These are phyloP conservation scores for Backusella macrospora DNA, from an alignment of 192 early-diverging fungal genomes.

Conservation along the genomic window DNA sequence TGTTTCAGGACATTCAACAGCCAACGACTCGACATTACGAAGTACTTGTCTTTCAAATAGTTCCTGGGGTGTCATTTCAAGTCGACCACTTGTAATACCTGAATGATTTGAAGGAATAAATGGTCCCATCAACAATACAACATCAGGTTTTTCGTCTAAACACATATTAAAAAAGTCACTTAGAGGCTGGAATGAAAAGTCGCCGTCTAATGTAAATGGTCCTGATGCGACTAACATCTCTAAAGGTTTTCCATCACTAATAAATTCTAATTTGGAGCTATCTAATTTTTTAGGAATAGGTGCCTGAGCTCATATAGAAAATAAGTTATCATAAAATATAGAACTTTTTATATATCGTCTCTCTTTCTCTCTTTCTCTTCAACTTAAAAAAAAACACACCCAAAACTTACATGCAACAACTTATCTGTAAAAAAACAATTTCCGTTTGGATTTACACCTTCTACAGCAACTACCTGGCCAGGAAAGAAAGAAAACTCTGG, in stretches of 20 bases:
- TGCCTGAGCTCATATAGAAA: conserved; percentile 37
- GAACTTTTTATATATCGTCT: not conserved
- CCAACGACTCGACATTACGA: conserved; percentile 57
- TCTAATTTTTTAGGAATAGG: conserved; percentile 47
- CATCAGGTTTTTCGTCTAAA: conserved; percentile 68
- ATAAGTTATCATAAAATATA: too few species aligned
- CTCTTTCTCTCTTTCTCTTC: not conserved
- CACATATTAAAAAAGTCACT: conserved; percentile 71
- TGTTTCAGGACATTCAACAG: conserved; percentile 45
- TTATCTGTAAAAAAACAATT: conserved; percentile 58
- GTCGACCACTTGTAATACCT: conserved; percentile 51
- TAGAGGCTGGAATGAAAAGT: conserved; percentile 82
- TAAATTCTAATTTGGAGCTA: not conserved
- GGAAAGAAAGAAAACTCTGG: conserved; percentile 81
- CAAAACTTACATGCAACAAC: conserved; percentile 10
- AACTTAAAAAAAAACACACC: not conserved
- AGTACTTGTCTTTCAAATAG: conserved; percentile 68
- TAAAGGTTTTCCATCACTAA: conserved; percentile 34
- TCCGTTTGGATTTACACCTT: conserved; percentile 24
- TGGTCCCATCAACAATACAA: conserved; percentile 81
- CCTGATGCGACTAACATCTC: conserved; percentile 77
- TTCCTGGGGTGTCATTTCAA: conserved; percentile 59
- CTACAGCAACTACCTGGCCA: conserved; percentile 61
- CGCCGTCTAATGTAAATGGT: conserved; percentile 83
- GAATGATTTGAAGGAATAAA: conserved; percentile 70